Conservation (phyloP, 2,329 filamentous ascomycete species). For the Aureobasidium sp. region DNA sequence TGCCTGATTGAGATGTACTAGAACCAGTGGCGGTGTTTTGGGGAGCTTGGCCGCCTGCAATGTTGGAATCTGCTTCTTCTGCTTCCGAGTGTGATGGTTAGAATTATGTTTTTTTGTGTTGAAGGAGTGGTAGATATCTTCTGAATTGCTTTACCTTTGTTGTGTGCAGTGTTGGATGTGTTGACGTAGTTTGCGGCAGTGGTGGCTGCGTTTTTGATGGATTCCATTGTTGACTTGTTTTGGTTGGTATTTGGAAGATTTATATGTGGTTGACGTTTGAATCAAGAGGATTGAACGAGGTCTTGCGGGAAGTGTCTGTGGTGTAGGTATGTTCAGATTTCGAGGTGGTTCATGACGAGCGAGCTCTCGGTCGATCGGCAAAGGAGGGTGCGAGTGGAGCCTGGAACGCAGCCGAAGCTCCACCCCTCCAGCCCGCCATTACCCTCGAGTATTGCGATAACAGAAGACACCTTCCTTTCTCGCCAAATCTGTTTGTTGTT, state of each 20-base stretch:
- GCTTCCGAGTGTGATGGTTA: too few species aligned
- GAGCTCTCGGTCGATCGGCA: constrained; percentile 1
- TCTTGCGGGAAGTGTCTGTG: too few species aligned
- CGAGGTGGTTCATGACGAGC: too few species aligned
- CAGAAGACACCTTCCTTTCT: not conserved
- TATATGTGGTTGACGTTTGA: too few species aligned
- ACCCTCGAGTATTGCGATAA: not conserved
- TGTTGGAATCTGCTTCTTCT: not conserved
- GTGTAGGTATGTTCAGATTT: not conserved
- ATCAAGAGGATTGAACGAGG: too few species aligned
- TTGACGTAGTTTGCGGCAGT: not conserved
- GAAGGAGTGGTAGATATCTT: too few species aligned
- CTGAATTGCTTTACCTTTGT: not conserved
- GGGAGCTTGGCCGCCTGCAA: not conserved
- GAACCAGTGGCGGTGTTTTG: not conserved
- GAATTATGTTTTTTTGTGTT: too few species aligned
- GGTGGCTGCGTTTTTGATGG: constrained; percentile 3
- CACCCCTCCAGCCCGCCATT: constrained; percentile 1
- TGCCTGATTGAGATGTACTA: constrained; percentile 28
- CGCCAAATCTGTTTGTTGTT: too few species aligned
- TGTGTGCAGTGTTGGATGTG: not conserved
- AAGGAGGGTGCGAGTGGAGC: constrained; percentile 1
- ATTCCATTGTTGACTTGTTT: not conserved
- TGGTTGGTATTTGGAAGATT: not conserved
- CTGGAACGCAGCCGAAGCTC: not conserved